Evolutionary conservation across 2,329 filamentous ascomycete species (phyloP).

Genomic region (Trichoderma sp.): DNA sequence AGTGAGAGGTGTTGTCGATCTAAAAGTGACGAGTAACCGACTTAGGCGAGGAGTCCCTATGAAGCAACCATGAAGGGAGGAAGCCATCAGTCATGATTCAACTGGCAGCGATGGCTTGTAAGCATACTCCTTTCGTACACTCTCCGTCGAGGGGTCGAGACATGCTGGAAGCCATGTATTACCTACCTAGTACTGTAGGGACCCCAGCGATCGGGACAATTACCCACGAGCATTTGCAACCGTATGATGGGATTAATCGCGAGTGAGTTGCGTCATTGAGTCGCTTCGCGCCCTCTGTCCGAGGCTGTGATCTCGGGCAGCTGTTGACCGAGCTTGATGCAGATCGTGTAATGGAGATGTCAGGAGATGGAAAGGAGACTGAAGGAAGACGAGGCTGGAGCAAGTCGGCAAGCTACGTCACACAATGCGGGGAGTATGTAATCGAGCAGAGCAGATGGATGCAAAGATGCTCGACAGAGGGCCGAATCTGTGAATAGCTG

Average conservation of each 20-base stretch:
- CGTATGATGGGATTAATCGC: background rate
- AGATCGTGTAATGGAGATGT: background rate
- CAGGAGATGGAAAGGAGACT: background rate
- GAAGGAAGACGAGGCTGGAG: background rate
- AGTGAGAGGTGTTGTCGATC: background rate
- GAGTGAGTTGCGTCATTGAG: constrained; percentile 6
- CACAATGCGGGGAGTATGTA: constrained; percentile 16
- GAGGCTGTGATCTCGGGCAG: background rate
- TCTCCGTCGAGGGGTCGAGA: background rate
- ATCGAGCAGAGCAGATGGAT: background rate
- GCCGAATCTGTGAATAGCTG: too few species aligned
- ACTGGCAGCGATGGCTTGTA: background rate
- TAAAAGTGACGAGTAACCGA: background rate
- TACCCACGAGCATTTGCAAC: background rate
- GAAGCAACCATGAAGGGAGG: background rate
- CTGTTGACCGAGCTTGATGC: background rate
- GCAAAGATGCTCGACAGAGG: background rate
- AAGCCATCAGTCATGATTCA: background rate
- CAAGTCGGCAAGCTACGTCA: constrained; percentile 16
- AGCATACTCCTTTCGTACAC: background rate
- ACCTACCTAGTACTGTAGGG: background rate
- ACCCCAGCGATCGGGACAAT: constrained; percentile 12
- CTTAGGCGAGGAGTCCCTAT: background rate
- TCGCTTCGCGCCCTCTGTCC: background rate
- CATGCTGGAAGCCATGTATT: background rate